Evolutionary conservation across 2,329 filamentous ascomycete species (phyloP), one percentile per base, ranked within the genome.

Genomic region (Ophiostoma angusticollis): DNA sequence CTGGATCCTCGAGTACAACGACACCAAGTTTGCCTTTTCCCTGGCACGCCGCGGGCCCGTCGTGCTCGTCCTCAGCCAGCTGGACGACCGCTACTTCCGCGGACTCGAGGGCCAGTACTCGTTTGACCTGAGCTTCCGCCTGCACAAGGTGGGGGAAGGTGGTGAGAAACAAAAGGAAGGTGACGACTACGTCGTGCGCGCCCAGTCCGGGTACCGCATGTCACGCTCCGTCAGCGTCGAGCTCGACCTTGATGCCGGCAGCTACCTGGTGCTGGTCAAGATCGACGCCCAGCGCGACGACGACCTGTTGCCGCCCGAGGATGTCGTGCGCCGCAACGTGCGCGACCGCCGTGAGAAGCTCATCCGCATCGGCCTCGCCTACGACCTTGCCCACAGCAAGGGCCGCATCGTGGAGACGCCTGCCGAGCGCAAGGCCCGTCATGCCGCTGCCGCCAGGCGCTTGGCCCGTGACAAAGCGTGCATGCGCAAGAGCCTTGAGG

Each of bases 51-150:
- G 72, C 24, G 72, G 72, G 0, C 72, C 73, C 0, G 59, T 78
- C 2, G 68, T 78, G 14, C 53, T 79, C 4, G 70, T 74, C 1
- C 60, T 79, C 2, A 72, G 72, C 5, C 74, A 80, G 54, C 67
- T 79, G 14, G 74, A 80, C 49, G 61, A 64, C 23, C 62, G 74
- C 17, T 80, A 78, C 51, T 80, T 75, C 52, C 66, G 67, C 44
- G 75, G 74, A 4, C 62, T 79, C 0, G 59, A 68, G 24, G 75
- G 75, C 8, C 70, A 76, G 50, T 79, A 78, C 44, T 43, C 29
- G 6, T 67, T 65, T 46, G 48, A 55, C n/a, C 50, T 67, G 5
- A 47, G 48, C 38, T 57, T 59, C 56, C 57, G 63, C 11, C 45
- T 67, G 6, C 62, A 68, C 46, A 45, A 31, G 21, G 22, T 37